Evolutionary conservation across 768 basidiomycete genomes (phyloP).

Genomic region (Candolleomyces efflorescens): DNA sequence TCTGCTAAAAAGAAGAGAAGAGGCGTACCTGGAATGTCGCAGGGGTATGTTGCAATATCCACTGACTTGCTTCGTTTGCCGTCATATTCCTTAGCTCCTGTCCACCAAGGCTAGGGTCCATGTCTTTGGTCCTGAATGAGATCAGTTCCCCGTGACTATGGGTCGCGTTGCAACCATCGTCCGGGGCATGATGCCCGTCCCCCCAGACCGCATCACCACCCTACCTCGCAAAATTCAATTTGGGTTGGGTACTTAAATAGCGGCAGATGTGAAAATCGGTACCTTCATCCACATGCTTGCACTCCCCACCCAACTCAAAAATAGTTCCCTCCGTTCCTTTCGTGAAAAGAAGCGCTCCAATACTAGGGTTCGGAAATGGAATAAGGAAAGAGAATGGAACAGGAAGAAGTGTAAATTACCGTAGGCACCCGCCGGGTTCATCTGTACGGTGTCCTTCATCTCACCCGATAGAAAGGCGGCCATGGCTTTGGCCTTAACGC

Average conservation of each 20-base stretch:
- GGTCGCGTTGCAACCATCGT: constrained; percentile 52
- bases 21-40: constrained; percentile 65
- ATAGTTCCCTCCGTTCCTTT: constrained; percentile 82
- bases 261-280: constrained; percentile 1
- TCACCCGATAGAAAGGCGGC: constrained; percentile 92
- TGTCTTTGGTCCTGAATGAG: constrained; percentile 55
- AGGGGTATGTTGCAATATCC: constrained; percentile 83
- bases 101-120: constrained; percentile 15
- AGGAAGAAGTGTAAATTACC: constrained; percentile 31
- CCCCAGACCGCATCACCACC: constrained; percentile 88
- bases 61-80: constrained; percentile 64
- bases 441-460: constrained; percentile 88
- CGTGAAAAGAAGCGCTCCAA: constrained; percentile 88
- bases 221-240: constrained; percentile 29
- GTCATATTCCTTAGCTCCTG: constrained; percentile 61
- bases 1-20: not conserved
- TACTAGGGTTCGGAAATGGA: constrained; percentile 35
- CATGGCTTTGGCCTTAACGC: constrained; percentile 84
- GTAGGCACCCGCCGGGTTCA: constrained; percentile 78
- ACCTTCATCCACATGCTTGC: constrained; percentile 94
- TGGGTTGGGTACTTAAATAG: not conserved
- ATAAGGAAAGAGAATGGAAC: not conserved
- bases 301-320: constrained; percentile 93
- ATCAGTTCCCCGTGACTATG: constrained; percentile 81
- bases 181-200: constrained; percentile 67